These are phyloP conservation scores for Aeminium ludgeri DNA, from an alignment of 495 filamentous ascomycete species.

Conservation along the genomic window DNA sequence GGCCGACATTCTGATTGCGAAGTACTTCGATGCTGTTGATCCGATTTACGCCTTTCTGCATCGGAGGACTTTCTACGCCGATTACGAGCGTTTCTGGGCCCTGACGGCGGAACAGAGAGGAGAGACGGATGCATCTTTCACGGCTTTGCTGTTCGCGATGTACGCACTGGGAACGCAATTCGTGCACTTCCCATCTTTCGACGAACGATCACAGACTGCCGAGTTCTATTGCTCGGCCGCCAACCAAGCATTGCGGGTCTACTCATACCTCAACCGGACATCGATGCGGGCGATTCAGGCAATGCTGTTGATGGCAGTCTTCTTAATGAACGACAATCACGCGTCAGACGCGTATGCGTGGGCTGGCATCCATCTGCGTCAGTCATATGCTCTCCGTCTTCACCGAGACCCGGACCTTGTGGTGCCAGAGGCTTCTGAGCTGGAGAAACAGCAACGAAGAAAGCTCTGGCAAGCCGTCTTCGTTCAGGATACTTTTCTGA, in stretches of 20 bases:
- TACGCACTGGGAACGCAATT: conserved; percentile 60
- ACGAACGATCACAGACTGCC: conserved; percentile 46
- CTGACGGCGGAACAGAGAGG: conserved; percentile 33
- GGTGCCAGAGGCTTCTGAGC: conserved; percentile 36
- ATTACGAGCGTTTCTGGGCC: conserved; percentile 57
- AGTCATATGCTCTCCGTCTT: conserved; percentile 60
- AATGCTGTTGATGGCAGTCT: conserved; percentile 59
- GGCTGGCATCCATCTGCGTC: conserved; percentile 49
- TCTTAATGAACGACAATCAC: conserved; percentile 64
- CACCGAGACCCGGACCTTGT: conserved; percentile 59
- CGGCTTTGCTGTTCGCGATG: conserved; percentile 51
- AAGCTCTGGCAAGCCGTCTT: conserved; percentile 63
- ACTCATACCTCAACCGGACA: conserved; percentile 49
- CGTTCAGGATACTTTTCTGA: conserved; percentile 61
- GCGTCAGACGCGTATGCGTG: conserved; percentile 61
- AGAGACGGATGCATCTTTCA: conserved; percentile 38
- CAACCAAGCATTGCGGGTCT: conserved; percentile 50
- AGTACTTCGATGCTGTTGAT: conserved; percentile 59
- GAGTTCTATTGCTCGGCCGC: conserved; percentile 59
- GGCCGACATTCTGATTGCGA: conserved; percentile 48
- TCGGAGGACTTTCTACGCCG: conserved; percentile 45
- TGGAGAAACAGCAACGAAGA: conserved; percentile 52
- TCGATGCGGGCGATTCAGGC: conserved; percentile 51
- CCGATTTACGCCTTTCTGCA: conserved; percentile 60
- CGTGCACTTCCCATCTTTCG: conserved; percentile 36